phyloP scores from a whole-genome alignment of 345 rosid species.

The Populus euphratica region DNA sequence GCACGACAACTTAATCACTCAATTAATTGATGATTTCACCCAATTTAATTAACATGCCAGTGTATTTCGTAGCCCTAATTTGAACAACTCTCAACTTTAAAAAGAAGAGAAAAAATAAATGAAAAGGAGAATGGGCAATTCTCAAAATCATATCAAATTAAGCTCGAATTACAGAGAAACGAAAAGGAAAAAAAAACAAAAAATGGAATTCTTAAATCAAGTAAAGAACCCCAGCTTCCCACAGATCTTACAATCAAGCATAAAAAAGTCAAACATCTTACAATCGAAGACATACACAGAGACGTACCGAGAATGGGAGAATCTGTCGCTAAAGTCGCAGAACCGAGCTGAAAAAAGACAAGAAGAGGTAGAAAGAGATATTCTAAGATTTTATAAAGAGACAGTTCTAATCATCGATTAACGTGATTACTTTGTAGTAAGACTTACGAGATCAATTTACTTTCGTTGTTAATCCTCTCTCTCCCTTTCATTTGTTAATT shows the following conservation, averaged over 20 bases:
- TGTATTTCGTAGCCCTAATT: neutral
- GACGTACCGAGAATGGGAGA: constrained; percentile 10
- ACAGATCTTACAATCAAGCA: neutral
- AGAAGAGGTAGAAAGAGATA: neutral
- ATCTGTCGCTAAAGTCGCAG: neutral
- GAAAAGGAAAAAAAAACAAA: neutral
- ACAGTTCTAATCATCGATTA: neutral
- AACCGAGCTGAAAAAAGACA: neutral
- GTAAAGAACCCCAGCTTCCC: neutral
- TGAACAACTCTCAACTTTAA: neutral
- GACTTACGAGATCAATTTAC: neutral
- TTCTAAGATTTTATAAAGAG: neutral
- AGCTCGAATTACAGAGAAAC: neutral
- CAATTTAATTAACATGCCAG: neutral
- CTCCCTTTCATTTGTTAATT: neutral
- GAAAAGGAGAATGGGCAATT: neutral
- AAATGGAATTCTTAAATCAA: neutral
- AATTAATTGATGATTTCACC: neutral
- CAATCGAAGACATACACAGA: neutral
- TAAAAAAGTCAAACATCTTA: neutral
- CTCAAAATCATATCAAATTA: constrained; percentile 4
- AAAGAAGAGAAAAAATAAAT: neutral
- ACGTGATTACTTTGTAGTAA: neutral
- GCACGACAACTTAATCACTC: neutral
- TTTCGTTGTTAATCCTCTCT: neutral